A percentile compares a stretch with the other conserved stretches of the same genome.
Evolutionary conservation across 2,329 filamentous ascomycete species (phyloP).

Genomic region (Onygenales sp.): DNA sequence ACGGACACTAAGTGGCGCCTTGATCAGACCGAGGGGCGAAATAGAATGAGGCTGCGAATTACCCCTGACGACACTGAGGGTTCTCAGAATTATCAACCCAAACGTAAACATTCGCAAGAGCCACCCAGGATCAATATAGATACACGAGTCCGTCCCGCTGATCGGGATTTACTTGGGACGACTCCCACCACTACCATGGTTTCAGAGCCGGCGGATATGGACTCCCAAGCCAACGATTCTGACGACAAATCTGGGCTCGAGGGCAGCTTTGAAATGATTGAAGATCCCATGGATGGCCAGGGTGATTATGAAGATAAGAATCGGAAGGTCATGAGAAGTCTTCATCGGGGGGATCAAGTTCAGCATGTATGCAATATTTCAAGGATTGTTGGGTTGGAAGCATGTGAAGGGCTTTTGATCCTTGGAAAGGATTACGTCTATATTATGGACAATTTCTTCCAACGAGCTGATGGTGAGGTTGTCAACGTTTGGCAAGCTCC

Average conservation of each 20-base stretch:
- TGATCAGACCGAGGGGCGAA: conserved; percentile 89
- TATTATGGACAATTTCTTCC: conserved; percentile 93
- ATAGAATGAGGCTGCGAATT: conserved; percentile 84
- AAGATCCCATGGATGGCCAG: conserved; percentile 77
- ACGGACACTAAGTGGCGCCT: conserved; percentile 72
- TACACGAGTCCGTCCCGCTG: conserved; percentile 30
- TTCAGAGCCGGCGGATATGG: conserved; percentile 23
- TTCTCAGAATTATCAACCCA: conserved; percentile 72
- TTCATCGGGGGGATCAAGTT: conserved; percentile 83
- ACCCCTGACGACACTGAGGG: conserved; percentile 64
- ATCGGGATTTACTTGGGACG: conserved; percentile 31
- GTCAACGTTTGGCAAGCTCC: conserved; percentile 94
- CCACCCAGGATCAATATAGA: conserved; percentile 38
- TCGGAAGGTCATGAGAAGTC: conserved; percentile 87
- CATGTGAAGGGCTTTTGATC: conserved; percentile 86
- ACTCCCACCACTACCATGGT: conserved; percentile 23
- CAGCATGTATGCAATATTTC: conserved; percentile 94
- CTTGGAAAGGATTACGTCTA: conserved; percentile 88
- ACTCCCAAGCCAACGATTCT: conserved; percentile 20
- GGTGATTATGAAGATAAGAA: conserved; percentile 96
- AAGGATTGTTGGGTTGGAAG: conserved; percentile 84
- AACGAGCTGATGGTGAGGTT: conserved; percentile 89
- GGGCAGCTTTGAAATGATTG: conserved; percentile 92
- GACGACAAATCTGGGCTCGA: conserved; percentile 47
- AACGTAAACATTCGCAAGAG: conserved; percentile 55